Percentiles rank a stretch among this genome's conserved stretches.
Evolutionary conservation across 2,329 filamentous ascomycete genomes (phyloP).

Genomic region (Orbilia oligospora): DNA sequence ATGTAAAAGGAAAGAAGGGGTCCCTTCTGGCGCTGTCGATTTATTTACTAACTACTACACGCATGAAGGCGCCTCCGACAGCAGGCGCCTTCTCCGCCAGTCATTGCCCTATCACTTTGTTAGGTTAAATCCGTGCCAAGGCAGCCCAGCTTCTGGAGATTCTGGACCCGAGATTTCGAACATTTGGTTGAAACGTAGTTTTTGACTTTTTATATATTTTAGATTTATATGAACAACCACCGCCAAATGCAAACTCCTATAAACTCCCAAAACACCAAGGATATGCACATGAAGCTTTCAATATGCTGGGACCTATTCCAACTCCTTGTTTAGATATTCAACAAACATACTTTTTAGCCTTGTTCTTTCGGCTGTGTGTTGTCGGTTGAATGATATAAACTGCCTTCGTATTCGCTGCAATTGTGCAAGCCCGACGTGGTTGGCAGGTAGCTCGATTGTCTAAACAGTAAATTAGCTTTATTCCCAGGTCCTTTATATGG

Average conservation of each 20-base stretch:
- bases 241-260: slow-evolving; percentile 4
- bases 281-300: slow-evolving; percentile 8
- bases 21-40: slow-evolving; percentile 5
- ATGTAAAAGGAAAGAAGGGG: slow-evolving; percentile 13
- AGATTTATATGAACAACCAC: slow-evolving; percentile 11
- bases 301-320: slow-evolving; percentile 36
- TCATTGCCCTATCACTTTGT: slow-evolving; percentile 1
- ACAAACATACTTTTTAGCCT: slow-evolving; percentile 77
- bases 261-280: slow-evolving; percentile 9
- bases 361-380: slow-evolving; percentile 74
- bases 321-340: slow-evolving; percentile 75
- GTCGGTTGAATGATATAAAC: slow-evolving; percentile 81
- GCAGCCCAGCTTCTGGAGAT: neutral
- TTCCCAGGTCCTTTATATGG: neutral
- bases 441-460: slow-evolving; percentile 76
- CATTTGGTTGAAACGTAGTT: neutral
- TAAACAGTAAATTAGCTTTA: slow-evolving; percentile 68
- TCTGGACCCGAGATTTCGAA: slow-evolving; percentile 15
- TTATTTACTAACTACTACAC: slow-evolving; percentile 4
- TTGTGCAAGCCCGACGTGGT: slow-evolving; percentile 79
- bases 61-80: slow-evolving; percentile 3
- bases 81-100: slow-evolving; percentile 11
- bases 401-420: slow-evolving; percentile 83
- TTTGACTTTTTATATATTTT: neutral
- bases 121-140: slow-evolving; percentile 53